A percentile compares a stretch with the other conserved stretches of the same genome.
These are phyloP conservation scores for Annona squamosa DNA, from an alignment of 164 flowering plant genomes.

Conservation along the genomic window DNA sequence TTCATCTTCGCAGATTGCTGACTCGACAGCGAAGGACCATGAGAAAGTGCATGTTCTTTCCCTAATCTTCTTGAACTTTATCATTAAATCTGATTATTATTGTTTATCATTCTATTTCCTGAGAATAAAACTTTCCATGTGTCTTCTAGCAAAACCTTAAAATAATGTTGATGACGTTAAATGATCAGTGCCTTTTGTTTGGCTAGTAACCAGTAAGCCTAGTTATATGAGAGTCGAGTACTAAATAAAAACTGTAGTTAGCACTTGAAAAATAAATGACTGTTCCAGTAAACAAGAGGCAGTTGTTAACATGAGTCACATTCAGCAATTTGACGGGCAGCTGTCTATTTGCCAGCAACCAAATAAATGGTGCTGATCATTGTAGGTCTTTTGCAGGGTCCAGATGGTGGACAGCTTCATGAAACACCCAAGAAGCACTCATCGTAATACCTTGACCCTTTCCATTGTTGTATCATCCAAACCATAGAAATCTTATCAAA, in stretches of 20 bases:
- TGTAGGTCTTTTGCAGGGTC: neutral
- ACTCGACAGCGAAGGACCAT: conserved; percentile 33
- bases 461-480: neutral
- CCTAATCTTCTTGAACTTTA: conserved; percentile 15
- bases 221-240: neutral
- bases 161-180: neutral
- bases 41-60: conserved; percentile 83
- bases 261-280: neutral
- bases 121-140: neutral
- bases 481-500: neutral
- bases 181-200: neutral
- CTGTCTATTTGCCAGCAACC: neutral
- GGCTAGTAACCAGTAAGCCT: neutral
- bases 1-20: conserved; percentile 40
- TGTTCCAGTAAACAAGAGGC: neutral
- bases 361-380: neutral
- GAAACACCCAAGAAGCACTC: neutral
- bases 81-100: neutral
- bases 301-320: neutral
- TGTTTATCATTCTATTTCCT: neutral
- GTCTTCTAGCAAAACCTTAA: neutral
- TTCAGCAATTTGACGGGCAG: neutral
- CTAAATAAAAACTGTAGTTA: neutral
- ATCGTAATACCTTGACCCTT: neutral
- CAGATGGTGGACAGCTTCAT: neutral